phyloP scores from a whole-genome alignment of 306 rosid genomes.

The Cicer arietinum region DNA sequence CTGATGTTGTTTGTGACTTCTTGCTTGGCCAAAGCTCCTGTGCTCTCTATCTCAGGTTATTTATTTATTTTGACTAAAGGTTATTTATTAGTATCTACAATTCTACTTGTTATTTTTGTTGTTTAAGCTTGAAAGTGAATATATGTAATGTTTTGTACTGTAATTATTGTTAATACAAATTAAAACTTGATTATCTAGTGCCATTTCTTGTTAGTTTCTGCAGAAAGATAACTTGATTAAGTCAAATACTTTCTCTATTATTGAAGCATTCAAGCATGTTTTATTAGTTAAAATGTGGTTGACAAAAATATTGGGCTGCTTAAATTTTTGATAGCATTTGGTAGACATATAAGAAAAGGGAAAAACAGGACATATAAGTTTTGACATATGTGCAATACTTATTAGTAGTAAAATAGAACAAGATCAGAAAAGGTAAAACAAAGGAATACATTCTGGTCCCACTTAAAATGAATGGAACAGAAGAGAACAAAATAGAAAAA shows the following conservation, averaged over 20 bases:
- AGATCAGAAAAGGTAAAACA: not conserved
- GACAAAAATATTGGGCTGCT: not conserved
- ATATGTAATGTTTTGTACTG: no score
- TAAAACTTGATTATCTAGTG: not conserved
- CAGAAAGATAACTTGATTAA: conserved; percentile 2
- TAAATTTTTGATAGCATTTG: not conserved
- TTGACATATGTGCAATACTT: not conserved
- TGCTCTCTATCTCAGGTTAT: conserved; percentile 91
- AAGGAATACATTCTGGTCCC: not conserved
- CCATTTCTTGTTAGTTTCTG: conserved; percentile 1
- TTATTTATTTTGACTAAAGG: no score
- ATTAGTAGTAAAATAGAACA: not conserved
- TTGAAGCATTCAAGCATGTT: not conserved
- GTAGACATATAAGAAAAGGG: not conserved
- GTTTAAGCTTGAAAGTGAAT: no score
- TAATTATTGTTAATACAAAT: not conserved
- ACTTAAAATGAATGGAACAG: not conserved
- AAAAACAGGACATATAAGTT: not conserved
- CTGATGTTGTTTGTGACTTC: conserved; percentile 91
- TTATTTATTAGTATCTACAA: no score
- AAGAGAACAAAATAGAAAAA: not conserved
- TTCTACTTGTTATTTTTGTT: no score
- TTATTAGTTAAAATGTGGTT: conserved; percentile 3
- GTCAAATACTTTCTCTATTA: not conserved
- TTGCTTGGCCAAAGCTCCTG: conserved; percentile 89